A percentile compares a stretch with the other conserved stretches of the same genome.
Conservation (phyloP, 1,139 yeast species). For the Suhomyces ambrosiae region DNA sequence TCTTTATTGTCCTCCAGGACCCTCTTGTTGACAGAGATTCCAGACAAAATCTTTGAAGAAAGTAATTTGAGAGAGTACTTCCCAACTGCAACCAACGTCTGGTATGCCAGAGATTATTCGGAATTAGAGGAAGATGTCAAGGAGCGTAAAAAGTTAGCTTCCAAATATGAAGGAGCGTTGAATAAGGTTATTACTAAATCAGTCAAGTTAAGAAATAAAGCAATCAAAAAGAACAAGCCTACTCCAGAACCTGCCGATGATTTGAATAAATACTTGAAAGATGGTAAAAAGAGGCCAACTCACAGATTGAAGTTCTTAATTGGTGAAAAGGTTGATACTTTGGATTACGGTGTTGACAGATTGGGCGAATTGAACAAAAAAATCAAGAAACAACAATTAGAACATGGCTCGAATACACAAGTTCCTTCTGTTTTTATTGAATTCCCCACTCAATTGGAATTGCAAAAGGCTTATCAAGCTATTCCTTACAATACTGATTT, state of each 20-base stretch:
- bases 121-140: slow-evolving; percentile 54
- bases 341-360: slow-evolving; percentile 66
- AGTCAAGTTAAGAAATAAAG: slow-evolving; percentile 54
- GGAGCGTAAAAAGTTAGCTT: slow-evolving; percentile 56
- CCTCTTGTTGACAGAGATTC: slow-evolving; percentile 64
- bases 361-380: slow-evolving; percentile 69
- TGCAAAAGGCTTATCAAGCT: slow-evolving; percentile 87
- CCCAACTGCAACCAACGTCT: slow-evolving; percentile 60
- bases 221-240: slow-evolving; percentile 57
- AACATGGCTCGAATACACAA: slow-evolving; percentile 48
- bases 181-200: slow-evolving; percentile 59
- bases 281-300: slow-evolving; percentile 68
- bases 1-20: slow-evolving; percentile 68
- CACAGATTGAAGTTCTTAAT: slow-evolving; percentile 57
- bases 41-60: slow-evolving; percentile 51
- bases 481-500: slow-evolving; percentile 68
- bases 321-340: slow-evolving; percentile 85
- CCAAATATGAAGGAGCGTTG: slow-evolving; percentile 60
- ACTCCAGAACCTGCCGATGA: slow-evolving; percentile 61
- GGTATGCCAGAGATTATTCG: slow-evolving; percentile 64
- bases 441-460: slow-evolving; percentile 83
- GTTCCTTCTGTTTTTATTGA: slow-evolving; percentile 80
- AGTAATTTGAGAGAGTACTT: slow-evolving; percentile 54
- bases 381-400: slow-evolving; percentile 59
- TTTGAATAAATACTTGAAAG: slow-evolving; percentile 53